Base-by-base conservation (phyloP, 2,329 filamentous ascomycete genomes). In the Fusarium sp. region DNA sequence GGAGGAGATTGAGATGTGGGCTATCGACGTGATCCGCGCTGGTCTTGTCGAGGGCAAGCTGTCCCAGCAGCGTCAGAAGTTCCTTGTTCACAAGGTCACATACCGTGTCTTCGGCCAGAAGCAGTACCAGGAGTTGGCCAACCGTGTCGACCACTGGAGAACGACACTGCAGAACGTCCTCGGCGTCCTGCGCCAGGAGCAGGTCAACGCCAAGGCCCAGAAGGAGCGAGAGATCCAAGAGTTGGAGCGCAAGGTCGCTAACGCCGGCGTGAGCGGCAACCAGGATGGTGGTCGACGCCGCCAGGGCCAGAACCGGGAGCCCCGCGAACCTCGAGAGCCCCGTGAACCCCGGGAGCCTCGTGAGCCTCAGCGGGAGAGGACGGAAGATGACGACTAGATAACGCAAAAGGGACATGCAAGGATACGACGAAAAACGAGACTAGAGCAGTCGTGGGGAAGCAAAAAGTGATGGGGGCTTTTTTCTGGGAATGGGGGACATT, bases 101-200 rank as follows among this genome's bases (percentile, higher is more conserved):
- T 98, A 98, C 87, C 91, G 96, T 67, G 94, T 98, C 56, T 99
- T 99, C 77, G 94, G 94, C 74, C 94, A 97, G 85, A 97, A 97
- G 87, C 96, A 99, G 85, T 99, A 97, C 94, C 90, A 92, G 74
- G 95, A 99, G 85, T 91, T 99, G 55, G 92, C 94, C 65, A 93
- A 92, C 69, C 88, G 95, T 67, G 85, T 99, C 76, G 94, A 97
- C 82, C 92, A 94, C 80, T 98, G 95, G 95, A 91, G 92, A 80
- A 87, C 89, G 74, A 95, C 93, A 74, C 84, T 98, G 75, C 87
- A 89, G 77, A 89, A 89, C 72, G 94, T 99, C 19, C 84, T 97
- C 73, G 84, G 85, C 57, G 93, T 96, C 45, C 88, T 98, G 71
- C 89, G 91, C 76, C 85, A 88, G 78, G 93, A 97, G 84, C 91